Percentiles rank a stretch among this genome's conserved stretches.
These are phyloP conservation scores for Thraustochytrium sp. DNA, from an alignment of 352 stramenopile genomes.

Conservation along the genomic window DNA sequence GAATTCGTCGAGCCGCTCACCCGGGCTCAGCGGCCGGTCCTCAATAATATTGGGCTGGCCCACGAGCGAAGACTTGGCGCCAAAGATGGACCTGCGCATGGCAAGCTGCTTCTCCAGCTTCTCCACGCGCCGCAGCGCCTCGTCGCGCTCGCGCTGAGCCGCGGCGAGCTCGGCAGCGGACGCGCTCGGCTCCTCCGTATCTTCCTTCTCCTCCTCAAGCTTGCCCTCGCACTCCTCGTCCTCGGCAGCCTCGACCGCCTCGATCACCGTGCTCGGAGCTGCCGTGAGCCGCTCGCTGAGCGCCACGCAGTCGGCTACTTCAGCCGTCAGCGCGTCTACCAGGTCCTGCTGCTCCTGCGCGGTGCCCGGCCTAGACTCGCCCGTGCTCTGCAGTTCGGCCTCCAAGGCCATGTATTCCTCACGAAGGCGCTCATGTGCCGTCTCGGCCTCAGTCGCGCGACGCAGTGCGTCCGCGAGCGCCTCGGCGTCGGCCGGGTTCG, in stretches of 20 bases:
- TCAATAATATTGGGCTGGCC: neutral
- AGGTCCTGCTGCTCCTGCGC: neutral
- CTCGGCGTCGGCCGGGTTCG: too few species aligned
- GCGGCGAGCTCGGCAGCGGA: neutral
- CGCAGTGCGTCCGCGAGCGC: too few species aligned
- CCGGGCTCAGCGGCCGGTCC: neutral
- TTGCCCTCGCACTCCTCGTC: too few species aligned
- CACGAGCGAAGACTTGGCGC: neutral
- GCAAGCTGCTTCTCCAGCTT: neutral
- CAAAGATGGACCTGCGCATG: conserved; percentile 39
- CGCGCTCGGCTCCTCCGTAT: neutral
- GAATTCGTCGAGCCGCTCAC: neutral
- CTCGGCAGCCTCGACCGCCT: too few species aligned
- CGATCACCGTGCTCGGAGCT: neutral
- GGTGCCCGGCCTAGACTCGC: neutral
- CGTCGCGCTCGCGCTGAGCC: neutral
- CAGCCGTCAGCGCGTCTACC: neutral
- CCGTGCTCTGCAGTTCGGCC: too few species aligned
- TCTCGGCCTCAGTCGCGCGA: too few species aligned
- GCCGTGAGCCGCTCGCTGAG: neutral
- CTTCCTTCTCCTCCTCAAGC: neutral
- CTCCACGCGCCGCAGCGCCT: neutral
- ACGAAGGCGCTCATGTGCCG: too few species aligned
- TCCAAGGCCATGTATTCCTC: too few species aligned
- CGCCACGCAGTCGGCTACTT: neutral